Base-by-base conservation (phyloP, 2,329 filamentous ascomycete species). In the Nigrospora osmanthi region DNA sequence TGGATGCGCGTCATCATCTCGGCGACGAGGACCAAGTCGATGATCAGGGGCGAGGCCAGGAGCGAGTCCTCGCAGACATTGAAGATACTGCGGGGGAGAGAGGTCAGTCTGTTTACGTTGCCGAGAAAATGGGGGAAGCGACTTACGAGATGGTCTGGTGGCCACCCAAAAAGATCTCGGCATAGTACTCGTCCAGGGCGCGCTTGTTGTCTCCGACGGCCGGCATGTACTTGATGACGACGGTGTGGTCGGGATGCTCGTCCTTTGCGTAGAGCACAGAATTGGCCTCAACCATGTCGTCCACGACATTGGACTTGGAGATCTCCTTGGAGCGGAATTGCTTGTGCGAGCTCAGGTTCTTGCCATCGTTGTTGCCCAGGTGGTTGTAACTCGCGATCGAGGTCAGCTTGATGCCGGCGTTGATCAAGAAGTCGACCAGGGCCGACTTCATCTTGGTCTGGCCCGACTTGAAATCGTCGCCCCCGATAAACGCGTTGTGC, bases 361-460 rank as follows among this genome's bases (percentile, higher is more conserved):
- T 96, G 73, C 93, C 93, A 64, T 98, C 91, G 64, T 98, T 98
- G 81, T 98, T 98, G 61, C 93, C 93, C 45, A 98, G 83, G 67
- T 98, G 93, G 75, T 98, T 98, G 82, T 98, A 98, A 71, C 87
- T 94, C 53, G 93, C 89, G 71, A 98, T 97, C 35, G 90, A 95
- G 48, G 91, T 97, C 62, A 98, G 82, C 75, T 95, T 96, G 79
- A 98, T 97, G 64, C 93, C 93, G 40, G 93, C 93, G 65, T 83
- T 96, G 82, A 98, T 95, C 65, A 98, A 71, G 73, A 98, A 98
- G 71, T 98, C 93, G 38, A 97, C 93, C 30, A 98, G 81, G 16
- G 93, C 93, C 49, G 93, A 97, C 75, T 98, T 98, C 93, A 98
- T 98, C 83, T 98, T 98, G 65, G 93, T 98, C 77, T 98, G 93